Conservation (phyloP, 2,329 filamentous ascomycete species). For the Neofusicoccum cordaticola region DNA sequence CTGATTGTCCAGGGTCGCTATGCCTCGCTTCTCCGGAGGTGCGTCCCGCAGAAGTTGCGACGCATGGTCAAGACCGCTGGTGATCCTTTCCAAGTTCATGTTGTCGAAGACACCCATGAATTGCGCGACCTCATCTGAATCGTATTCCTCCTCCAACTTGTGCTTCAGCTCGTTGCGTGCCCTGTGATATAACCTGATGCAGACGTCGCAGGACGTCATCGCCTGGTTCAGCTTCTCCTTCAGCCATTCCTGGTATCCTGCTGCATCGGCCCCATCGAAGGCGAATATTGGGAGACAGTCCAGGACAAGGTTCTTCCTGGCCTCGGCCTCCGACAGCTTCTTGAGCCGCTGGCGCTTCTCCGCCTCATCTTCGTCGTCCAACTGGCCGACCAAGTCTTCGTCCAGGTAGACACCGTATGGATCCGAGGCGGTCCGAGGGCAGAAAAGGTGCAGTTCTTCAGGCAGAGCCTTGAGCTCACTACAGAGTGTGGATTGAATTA, state of each 20-base stretch:
- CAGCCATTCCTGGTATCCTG: constrained; percentile 41
- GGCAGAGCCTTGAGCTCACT: constrained; percentile 39
- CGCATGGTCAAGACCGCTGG: constrained; percentile 41
- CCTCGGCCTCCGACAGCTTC: constrained; percentile 38
- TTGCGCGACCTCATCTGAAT: constrained; percentile 41
- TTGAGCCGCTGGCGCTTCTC: constrained; percentile 29
- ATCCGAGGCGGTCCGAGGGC: constrained; percentile 39
- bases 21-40: constrained; percentile 50
- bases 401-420: constrained; percentile 41
- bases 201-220: constrained; percentile 49
- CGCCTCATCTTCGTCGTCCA: constrained; percentile 28
- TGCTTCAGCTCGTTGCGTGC: constrained; percentile 40
- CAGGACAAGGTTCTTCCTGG: constrained; percentile 41
- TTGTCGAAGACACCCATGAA: constrained; percentile 47
- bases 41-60: constrained; percentile 40
- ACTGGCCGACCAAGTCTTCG: constrained; percentile 40
- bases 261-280: constrained; percentile 48
- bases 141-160: constrained; percentile 42
- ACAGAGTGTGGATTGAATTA: not conserved
- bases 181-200: constrained; percentile 49
- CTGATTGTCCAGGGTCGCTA: constrained; percentile 52
- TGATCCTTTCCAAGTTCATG: constrained; percentile 46
- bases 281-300: constrained; percentile 46
- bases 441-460: constrained; percentile 47
- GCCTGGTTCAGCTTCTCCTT: constrained; percentile 39